phyloP scores from a whole-genome alignment of 2,329 filamentous ascomycete genomes.

The Chaetomium globosum region DNA sequence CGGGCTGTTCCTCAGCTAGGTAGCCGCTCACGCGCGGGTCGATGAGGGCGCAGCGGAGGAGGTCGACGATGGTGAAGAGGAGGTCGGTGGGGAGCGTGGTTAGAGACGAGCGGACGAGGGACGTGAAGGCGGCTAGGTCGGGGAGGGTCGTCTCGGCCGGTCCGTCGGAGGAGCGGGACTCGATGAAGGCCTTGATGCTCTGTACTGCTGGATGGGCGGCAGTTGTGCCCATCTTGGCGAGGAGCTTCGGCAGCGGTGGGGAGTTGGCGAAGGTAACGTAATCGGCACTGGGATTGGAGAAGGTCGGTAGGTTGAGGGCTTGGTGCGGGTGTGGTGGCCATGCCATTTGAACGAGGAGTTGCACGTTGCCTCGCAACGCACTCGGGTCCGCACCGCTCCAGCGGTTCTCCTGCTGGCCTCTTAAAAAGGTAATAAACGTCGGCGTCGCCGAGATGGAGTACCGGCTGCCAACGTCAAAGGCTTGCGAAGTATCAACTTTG shows the following conservation, averaged over 20 bases:
- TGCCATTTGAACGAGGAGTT: constrained; percentile 73
- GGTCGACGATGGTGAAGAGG: constrained; percentile 82
- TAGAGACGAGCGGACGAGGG: constrained; percentile 61
- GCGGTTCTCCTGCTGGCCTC: constrained; percentile 72
- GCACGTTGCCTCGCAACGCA: constrained; percentile 70
- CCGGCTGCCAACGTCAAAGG: constrained; percentile 63
- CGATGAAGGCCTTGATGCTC: constrained; percentile 71
- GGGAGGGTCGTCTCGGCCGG: constrained; percentile 71
- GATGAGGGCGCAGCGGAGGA: constrained; percentile 74
- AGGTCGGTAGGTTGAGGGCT: constrained; percentile 67
- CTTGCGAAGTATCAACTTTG: constrained; percentile 76
- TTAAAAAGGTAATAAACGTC: constrained; percentile 84
- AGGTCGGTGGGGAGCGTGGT: constrained; percentile 61
- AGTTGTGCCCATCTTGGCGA: constrained; percentile 71
- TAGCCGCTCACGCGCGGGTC: constrained; percentile 80
- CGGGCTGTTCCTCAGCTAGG: constrained; percentile 76
- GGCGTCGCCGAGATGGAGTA: constrained; percentile 78
- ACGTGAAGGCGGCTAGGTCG: constrained; percentile 65
- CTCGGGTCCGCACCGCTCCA: constrained; percentile 78
- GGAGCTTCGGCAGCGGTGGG: constrained; percentile 80
- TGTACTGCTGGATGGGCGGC: constrained; percentile 63
- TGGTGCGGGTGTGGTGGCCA: constrained; percentile 76
- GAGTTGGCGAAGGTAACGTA: constrained; percentile 75
- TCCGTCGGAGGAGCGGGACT: constrained; percentile 59
- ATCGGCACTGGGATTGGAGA: constrained; percentile 64